Evolutionary conservation across 2,329 filamentous ascomycete species (phyloP).

Genomic region (Colletotrichum trifolii): DNA sequence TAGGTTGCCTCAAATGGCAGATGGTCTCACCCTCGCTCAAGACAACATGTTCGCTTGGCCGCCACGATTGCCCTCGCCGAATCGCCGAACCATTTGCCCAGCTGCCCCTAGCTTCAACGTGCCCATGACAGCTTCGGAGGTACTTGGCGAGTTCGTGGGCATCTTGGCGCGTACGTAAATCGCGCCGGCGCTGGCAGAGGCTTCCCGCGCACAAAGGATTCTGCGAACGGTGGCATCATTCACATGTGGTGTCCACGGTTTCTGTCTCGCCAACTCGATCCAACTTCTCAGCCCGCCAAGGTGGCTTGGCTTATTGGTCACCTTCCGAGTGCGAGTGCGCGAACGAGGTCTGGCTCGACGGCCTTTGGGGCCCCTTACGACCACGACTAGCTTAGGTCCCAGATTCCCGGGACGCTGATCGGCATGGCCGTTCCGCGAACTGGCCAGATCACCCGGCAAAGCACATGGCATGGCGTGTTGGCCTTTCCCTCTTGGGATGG

Average conservation of each 20-base stretch:
- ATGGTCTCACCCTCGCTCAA: no score
- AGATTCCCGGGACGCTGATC: slow-evolving; percentile 19
- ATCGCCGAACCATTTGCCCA: no score
- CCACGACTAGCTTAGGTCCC: slow-evolving; percentile 9
- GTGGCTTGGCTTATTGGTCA: slow-evolving; percentile 4
- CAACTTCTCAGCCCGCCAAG: background rate
- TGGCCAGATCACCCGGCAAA: background rate
- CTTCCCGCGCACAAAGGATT: no score
- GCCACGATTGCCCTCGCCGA: no score
- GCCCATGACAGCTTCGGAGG: background rate
- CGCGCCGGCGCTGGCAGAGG: background rate
- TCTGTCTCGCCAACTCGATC: background rate
- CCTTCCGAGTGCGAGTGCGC: slow-evolving; percentile 7
- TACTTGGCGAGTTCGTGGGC: background rate
- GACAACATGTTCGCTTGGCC: no score
- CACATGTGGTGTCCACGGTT: background rate
- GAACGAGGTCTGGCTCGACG: background rate
- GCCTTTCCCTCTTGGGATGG: background rate
- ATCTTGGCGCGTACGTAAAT: background rate
- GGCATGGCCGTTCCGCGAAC: slow-evolving; percentile 10
- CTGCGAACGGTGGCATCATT: background rate
- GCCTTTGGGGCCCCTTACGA: background rate
- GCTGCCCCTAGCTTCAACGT: no score
- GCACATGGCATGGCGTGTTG: slow-evolving; percentile 12
- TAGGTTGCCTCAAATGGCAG: no score